These are phyloP conservation scores for Haplosporangium gracile DNA, from an alignment of 192 early-diverging fungal genomes.

Conservation along the genomic window DNA sequence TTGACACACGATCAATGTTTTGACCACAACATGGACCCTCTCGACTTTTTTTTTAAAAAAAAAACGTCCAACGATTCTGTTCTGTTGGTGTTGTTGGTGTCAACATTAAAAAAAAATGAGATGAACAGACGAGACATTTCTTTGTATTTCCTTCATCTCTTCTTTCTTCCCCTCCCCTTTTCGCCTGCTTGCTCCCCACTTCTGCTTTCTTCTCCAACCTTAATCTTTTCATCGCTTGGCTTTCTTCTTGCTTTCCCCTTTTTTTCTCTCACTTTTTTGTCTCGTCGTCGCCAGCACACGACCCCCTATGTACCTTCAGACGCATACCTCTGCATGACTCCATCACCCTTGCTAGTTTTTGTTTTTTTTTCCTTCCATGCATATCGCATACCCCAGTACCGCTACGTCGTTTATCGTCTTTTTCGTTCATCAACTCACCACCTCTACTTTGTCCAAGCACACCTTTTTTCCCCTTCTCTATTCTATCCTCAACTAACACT, in stretches of 20 bases:
- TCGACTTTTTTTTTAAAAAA: background rate
- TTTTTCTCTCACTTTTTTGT: background rate
- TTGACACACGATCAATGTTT: no score
- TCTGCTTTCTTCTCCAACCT: no score
- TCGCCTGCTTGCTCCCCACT: background rate
- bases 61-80: background rate
- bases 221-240: background rate
- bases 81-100: no score
- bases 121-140: background rate
- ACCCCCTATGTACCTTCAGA: background rate
- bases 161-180: background rate
- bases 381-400: background rate
- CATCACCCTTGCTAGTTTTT: background rate
- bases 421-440: background rate
- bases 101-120: background rate
- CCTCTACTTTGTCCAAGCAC: background rate
- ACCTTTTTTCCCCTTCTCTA: background rate
- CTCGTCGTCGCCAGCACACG: background rate
- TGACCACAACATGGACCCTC: no score
- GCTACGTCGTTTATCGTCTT: background rate
- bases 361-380: background rate
- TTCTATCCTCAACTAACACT: background rate
- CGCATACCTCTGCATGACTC: background rate
- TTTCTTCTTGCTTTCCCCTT: background rate
- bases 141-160: background rate